Evolutionary conservation across 805 yeast species (phyloP).

Genomic region (Soucietia sequanensis): DNA sequence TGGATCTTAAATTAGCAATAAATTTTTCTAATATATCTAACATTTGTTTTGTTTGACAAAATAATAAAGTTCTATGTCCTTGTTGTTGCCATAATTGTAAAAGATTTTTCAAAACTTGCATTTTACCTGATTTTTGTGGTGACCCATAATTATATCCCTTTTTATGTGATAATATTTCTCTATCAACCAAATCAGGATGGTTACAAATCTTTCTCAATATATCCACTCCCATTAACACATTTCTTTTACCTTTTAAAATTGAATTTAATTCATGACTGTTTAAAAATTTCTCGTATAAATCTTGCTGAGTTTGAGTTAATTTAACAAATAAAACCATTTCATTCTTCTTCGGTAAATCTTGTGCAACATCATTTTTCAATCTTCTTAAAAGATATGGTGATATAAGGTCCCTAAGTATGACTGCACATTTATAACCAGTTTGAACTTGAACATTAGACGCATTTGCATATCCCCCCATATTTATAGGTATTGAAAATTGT

Average conservation of each 20-base stretch:
- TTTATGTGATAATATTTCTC: constrained; percentile 35
- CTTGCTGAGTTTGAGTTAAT: constrained; percentile 72
- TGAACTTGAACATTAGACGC: constrained; percentile 96
- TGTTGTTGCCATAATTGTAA: constrained; percentile 74
- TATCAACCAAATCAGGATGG: constrained; percentile 81
- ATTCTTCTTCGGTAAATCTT: constrained; percentile 87
- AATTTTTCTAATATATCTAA: constrained; percentile 78
- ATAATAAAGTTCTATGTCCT: constrained; percentile 77
- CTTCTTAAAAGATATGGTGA: constrained; percentile 87
- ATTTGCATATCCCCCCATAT: constrained; percentile 97
- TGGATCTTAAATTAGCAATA: constrained; percentile 37
- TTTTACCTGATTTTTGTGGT: constrained; percentile 73
- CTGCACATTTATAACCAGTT: constrained; percentile 95
- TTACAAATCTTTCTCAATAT: constrained; percentile 89
- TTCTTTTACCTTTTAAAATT: constrained; percentile 71
- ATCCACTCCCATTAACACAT: constrained; percentile 88
- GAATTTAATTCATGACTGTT: constrained; percentile 72
- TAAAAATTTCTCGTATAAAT: constrained; percentile 70
- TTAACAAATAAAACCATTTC: constrained; percentile 94
- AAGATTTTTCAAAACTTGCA: constrained; percentile 81
- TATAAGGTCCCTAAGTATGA: constrained; percentile 79
- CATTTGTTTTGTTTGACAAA: constrained; percentile 94
- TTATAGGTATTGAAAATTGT: constrained; percentile 90
- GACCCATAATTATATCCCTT: constrained; percentile 50
- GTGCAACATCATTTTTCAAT: constrained; percentile 91